phyloP scores from a whole-genome alignment of 2,329 filamentous ascomycete species.

The Claviceps digitariae region DNA sequence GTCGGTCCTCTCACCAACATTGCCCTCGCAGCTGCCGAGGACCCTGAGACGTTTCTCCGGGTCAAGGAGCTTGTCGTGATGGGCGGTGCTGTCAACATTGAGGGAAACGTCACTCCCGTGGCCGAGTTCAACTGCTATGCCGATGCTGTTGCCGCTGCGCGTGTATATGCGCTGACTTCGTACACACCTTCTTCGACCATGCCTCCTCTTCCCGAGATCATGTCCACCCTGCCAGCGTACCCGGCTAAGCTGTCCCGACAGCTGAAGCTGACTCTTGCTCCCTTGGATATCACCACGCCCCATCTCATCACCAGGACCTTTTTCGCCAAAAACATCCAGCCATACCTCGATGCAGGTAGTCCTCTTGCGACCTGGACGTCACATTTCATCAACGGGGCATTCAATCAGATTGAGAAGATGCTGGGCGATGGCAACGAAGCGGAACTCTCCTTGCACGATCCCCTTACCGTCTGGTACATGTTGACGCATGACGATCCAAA shows the following conservation, averaged over 20 bases:
- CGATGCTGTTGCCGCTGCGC: constrained; percentile 64
- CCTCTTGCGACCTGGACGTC: constrained; percentile 62
- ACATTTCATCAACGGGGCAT: constrained; percentile 59
- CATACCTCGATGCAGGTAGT: constrained; percentile 46
- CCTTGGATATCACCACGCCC: constrained; percentile 62
- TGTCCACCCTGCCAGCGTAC: constrained; percentile 44
- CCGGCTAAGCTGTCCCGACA: constrained; percentile 47
- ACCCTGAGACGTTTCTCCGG: constrained; percentile 77
- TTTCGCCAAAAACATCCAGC: constrained; percentile 42
- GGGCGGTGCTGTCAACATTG: constrained; percentile 70
- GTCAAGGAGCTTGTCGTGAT: constrained; percentile 90
- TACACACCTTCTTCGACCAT: constrained; percentile 64
- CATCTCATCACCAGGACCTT: constrained; percentile 51
- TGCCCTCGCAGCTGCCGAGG: constrained; percentile 74
- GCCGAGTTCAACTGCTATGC: constrained; percentile 96
- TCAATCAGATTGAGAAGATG: constrained; percentile 52
- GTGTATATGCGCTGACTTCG: constrained; percentile 66
- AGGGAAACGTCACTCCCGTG: constrained; percentile 73
- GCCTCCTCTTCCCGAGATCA: constrained; percentile 47
- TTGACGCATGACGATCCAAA: constrained; percentile 43
- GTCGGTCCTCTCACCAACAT: constrained; percentile 90
- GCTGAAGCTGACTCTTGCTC: constrained; percentile 58
- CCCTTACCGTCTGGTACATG: constrained; percentile 67
- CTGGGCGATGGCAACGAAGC: constrained; percentile 43
- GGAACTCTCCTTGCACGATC: constrained; percentile 60